Base-by-base conservation (phyloP, 495 filamentous ascomycete genomes). In the Hypoxylon crocopeplum region DNA sequence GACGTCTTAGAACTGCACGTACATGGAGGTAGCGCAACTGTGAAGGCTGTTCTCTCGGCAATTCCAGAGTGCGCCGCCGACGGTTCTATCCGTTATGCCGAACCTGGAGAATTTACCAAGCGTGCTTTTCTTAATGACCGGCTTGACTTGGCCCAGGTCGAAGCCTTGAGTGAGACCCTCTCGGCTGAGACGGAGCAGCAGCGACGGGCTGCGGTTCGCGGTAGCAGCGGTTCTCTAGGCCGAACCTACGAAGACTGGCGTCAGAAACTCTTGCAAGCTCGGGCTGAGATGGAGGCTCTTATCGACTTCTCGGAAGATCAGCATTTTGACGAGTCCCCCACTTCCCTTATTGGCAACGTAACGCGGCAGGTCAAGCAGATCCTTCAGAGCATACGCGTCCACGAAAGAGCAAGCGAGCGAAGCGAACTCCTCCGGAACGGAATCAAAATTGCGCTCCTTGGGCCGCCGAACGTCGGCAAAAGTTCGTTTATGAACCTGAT, bases 291-390 rank as follows among this genome's bases (percentile, higher is more conserved):
- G 42, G 94, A 98, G 70, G 94, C 94, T 0, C 74, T 98, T 53
- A 98, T 98, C 66, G 94, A 98, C 69, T 98, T 98, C 71, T 87
- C 89, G 1, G 94, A 98, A 72, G 95, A 98, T 66, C 93, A 98
- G 73, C 88, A 96, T 76, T 97, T 98, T 59, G 93, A 97, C 48
- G 92, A 96, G 66, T 88, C 90, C 1, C 88, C 92, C 0, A 75
- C 79, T 5, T 84, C 88, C 51, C 77, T 98, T 22, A 78, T 92
- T 4, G 66, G 59, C 1, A 90, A 84, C 24, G 90, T 96, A 20
- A 81, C 85, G 16, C 62, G 49, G 10, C 83, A 90, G 60, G 84
- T 96, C 7, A 60, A 68, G 11, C 69, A 62, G 2, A 80, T 98
- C 40, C 72, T 79, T 44, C 62, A 72, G 32, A 82, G 84, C 51